Evolutionary conservation across 768 basidiomycete species (phyloP).

Genomic region (Panaeolus cyanescens): DNA sequence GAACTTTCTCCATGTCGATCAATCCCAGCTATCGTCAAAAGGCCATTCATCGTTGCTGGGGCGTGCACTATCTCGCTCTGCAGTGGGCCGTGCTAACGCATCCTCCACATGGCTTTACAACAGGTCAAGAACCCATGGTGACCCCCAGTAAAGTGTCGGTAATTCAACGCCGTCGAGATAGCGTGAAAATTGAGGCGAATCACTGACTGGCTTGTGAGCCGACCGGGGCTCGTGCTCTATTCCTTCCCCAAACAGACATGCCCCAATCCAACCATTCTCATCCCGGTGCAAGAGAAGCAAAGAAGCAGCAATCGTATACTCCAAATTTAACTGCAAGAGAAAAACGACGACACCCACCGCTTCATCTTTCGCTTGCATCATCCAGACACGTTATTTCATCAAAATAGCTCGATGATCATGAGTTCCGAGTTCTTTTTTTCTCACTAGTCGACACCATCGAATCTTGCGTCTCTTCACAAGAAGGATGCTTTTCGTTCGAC

Average conservation of each 20-base stretch:
- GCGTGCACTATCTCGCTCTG: neutral
- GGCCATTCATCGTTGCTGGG: neutral
- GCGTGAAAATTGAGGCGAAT: neutral
- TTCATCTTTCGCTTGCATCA: neutral
- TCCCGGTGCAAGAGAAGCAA: neutral
- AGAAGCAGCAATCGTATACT: neutral
- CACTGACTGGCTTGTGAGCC: neutral
- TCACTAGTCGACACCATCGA: neutral
- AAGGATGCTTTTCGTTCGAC: neutral
- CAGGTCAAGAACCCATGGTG: no score
- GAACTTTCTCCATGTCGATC: neutral
- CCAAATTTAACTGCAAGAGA: neutral
- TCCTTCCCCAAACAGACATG: neutral
- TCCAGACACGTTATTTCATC: neutral
- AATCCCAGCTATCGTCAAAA: neutral
- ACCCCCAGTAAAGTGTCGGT: neutral
- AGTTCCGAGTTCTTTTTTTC: neutral
- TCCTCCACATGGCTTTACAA: no score
- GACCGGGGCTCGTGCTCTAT: neutral
- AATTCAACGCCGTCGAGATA: neutral
- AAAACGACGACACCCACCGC: neutral
- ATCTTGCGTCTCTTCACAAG: neutral
- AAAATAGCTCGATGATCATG: neutral
- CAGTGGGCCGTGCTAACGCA: no score
- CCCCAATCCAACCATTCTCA: neutral